Evolutionary conservation across 2,329 filamentous ascomycete species (phyloP), one percentile per base, ranked within the genome.

Genomic region (Dactylellina leptospora): DNA sequence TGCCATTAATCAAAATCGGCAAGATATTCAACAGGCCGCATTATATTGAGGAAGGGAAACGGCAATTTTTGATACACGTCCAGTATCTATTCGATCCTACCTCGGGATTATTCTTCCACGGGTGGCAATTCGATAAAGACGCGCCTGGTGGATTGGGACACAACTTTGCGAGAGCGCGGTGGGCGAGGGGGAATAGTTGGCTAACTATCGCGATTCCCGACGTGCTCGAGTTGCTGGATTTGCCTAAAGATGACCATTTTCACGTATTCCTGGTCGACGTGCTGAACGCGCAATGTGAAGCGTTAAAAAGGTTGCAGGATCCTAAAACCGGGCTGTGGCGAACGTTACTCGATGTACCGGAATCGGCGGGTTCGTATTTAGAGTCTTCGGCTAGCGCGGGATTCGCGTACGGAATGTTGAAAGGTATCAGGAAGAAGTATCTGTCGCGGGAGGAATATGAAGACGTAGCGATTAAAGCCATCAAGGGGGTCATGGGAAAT

Each of bases 161-260:
- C 78, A 86, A 87, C 78, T 87, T 87, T 75, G 85, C 85, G 0
- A 78, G 81, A 51, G 85, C 85, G 0, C 78, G 83, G 6, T 87
- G 85, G 85, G 85, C 84, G 0, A 79, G 85, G 23, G 85, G 85
- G 16, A 91, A 91, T 78, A 84, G 83, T 73, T 93, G 90, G 90
- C 78, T 93, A 48, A 93, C 90, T 0, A 93, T 93, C 71, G 90
- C 87, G n/a, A 90, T 93, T 58, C 90, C 90, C 0, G 90, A 93
- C 77, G 90, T 93, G 75, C 83, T 93, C 62, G 90, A 93, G 78
- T 78, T 93, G 54, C 80, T 93, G 38, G 84, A 88, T 38, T 80
- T 92, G 23, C 80, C 83, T 1, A 78, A 82, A 1, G 80, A 79
- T 1, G 89, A 92, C 75, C 84, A 88, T 0, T 81, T 92, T 23